A percentile compares a stretch with the other conserved stretches of the same genome.
phyloP scores from a whole-genome alignment of 2,329 filamentous ascomycete genomes.

The Claviceps fusiformis region DNA sequence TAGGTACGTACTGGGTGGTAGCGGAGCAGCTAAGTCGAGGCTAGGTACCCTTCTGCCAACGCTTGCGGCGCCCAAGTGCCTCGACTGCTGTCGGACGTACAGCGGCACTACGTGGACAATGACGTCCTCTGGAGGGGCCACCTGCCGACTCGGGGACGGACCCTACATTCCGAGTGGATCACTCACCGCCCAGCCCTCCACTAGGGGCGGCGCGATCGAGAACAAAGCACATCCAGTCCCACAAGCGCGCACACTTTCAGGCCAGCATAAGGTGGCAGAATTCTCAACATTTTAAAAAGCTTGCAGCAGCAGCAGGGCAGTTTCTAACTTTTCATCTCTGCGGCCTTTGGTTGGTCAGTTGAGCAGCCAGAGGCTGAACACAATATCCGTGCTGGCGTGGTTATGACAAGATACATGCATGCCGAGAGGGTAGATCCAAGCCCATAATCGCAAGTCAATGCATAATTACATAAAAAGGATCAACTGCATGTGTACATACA shows the following conservation, averaged over 20 bases:
- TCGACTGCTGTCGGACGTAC: background rate
- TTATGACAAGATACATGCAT: slow-evolving; percentile 1
- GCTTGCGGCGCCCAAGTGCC: background rate
- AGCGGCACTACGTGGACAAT: background rate
- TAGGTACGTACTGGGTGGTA: background rate
- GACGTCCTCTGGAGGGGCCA: background rate
- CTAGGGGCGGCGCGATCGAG: background rate
- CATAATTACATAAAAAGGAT: too few relatives aligned
- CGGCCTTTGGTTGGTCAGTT: slow-evolving; percentile 1
- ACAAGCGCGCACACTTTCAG: background rate
- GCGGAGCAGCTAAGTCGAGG: background rate
- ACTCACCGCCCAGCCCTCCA: background rate
- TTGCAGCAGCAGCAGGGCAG: background rate
- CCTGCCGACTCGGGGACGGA: too few relatives aligned
- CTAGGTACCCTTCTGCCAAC: background rate
- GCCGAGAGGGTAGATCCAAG: background rate
- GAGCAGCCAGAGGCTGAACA: too few relatives aligned
- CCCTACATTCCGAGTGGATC: background rate
- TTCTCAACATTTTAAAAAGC: background rate
- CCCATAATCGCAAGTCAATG: background rate
- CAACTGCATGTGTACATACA: background rate
- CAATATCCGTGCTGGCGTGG: background rate
- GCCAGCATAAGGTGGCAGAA: slow-evolving; percentile 6
- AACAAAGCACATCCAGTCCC: background rate
- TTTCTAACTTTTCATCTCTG: slow-evolving; percentile 1